Evolutionary conservation across 441 rosid species (phyloP).

Genomic region (Populus tomentosa): DNA sequence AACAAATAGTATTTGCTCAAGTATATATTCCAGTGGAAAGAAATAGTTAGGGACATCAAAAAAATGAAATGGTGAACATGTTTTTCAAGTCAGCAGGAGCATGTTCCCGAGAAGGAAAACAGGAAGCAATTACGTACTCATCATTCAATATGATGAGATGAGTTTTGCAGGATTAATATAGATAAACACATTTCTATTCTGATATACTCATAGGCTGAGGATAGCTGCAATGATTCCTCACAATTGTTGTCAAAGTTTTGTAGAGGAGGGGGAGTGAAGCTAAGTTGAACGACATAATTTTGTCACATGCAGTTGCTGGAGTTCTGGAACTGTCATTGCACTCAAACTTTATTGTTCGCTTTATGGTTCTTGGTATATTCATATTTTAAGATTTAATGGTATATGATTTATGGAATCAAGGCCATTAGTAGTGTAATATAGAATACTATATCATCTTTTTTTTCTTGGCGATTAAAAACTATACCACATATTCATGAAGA

Average conservation of each 20-base stretch:
- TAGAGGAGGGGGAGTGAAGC: neutral
- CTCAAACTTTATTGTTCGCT: neutral
- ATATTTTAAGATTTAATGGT: neutral
- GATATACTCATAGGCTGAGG: neutral
- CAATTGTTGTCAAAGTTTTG: neutral
- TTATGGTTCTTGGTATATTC: neutral
- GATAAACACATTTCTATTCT: neutral
- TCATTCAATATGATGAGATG: neutral
- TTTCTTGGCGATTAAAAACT: neutral
- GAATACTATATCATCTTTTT: neutral
- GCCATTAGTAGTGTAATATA: neutral
- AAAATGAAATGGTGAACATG: neutral
- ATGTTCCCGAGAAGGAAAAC: neutral
- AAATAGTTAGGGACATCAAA: neutral
- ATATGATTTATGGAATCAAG: neutral
- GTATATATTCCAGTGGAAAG: neutral
- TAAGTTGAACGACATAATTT: neutral
- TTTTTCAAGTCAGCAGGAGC: neutral
- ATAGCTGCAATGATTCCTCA: neutral
- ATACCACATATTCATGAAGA: neutral
- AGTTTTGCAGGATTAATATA: neutral
- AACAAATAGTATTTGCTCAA: neutral
- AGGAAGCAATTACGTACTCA: neutral
- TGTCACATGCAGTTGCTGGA: neutral
- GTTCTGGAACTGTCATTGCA: neutral